Base-by-base conservation (phyloP, 331 rosid genomes). In the Malus hybrid region DNA sequence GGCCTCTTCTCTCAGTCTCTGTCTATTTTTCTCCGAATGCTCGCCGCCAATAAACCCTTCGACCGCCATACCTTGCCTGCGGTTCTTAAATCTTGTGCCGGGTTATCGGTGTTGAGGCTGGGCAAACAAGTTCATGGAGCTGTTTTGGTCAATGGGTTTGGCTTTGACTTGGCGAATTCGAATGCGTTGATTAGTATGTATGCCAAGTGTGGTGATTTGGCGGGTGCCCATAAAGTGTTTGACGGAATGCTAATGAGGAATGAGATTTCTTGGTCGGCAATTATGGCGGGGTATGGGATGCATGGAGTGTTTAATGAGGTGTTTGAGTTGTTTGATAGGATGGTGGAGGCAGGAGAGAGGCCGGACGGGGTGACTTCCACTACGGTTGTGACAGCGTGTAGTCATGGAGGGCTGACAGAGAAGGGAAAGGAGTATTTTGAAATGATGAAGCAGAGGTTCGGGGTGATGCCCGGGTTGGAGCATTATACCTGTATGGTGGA, bases 401-500 rank as follows among this genome's bases (percentile, higher is more conserved):
- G 97, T 76, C 94, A 91, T 73, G 90, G 91, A 0, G 91, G 94
- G 15, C 81, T 91, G 66, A 39, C 77, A 13, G 92, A 89, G 12
- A 83, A 79, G 73, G 97, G 91, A 57, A 84, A 19, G 39, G 84
- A 79, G 56, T 81, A 78, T 75, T 87, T 91, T 80, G 75, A 84
- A 80, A 81, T 80, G 91, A 91, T 91, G 92, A 68, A 80, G 54
- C 60, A 5, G 67, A 68, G 72, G 77, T 91, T 87, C 59, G 86
- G 86, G 19, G 67, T 81, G 76, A 86, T 70, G 63, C 92, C 94
- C 4, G 75, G 79, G 18, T 14, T 86, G 78, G 83, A 79, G 36
- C 94, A 91, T 82, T 89, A 84, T 79, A 91, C 92, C 0, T 91
- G 89, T 68, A 89, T 91, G 93, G 94, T 91, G 80, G 94, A 91